Percentiles rank a stretch among this genome's conserved stretches.
phyloP scores from a whole-genome alignment of 148 eudicot genomes.

The Dianthus caryophyllus region DNA sequence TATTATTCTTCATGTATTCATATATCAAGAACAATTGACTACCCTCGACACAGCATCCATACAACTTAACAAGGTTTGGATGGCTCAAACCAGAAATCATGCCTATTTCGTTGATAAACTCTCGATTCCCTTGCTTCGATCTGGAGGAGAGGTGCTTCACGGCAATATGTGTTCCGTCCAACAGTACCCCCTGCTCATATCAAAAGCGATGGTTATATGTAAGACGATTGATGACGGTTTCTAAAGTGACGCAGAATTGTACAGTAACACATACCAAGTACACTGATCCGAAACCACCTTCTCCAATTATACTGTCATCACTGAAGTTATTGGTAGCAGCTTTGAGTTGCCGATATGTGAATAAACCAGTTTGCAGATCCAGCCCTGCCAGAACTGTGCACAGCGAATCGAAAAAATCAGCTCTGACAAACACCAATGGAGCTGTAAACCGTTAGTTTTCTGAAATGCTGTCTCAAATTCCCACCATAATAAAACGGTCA shows the following conservation, averaged over 20 bases:
- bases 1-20: conserved; percentile 39
- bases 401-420: conserved; percentile 3
- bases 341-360: conserved; percentile 51
- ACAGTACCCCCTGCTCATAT: conserved; percentile 25
- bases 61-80: conserved; percentile 33
- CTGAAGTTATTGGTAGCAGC: conserved; percentile 62
- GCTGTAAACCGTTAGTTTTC: not conserved
- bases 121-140: conserved; percentile 35
- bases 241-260: not conserved
- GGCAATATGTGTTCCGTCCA: conserved; percentile 32
- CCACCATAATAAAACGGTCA: too few relatives aligned
- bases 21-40: conserved; percentile 31
- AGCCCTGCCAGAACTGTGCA: conserved; percentile 48
- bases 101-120: conserved; percentile 37
- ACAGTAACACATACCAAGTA: conserved; percentile 51
- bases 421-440: not conserved
- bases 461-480: too few relatives aligned
- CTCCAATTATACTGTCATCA: conserved; percentile 49
- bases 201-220: not conserved
- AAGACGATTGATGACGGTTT: not conserved
- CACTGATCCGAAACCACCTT: conserved; percentile 73
- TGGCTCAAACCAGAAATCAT: conserved; percentile 38
- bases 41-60: conserved; percentile 37
- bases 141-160: conserved; percentile 36
- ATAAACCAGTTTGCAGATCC: conserved; percentile 53